A percentile compares a stretch with the other conserved stretches of the same genome.
These are phyloP conservation scores for Pulveroboletus sp. DNA, from an alignment of 768 basidiomycete species.

Conservation along the genomic window DNA sequence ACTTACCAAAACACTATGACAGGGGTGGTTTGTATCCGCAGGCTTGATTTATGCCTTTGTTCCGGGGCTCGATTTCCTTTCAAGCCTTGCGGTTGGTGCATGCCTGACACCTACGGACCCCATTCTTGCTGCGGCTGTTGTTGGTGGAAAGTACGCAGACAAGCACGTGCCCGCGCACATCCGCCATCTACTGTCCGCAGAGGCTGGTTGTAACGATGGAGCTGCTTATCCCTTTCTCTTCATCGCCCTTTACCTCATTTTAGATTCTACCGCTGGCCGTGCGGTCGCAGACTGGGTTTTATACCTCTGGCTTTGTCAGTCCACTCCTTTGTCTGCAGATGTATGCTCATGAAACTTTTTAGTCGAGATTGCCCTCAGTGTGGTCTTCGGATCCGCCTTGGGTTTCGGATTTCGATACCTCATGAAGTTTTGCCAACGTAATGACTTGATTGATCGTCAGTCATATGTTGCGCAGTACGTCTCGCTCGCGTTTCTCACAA, in stretches of 20 bases:
- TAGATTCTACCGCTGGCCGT: conserved; percentile 56
- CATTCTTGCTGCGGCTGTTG: conserved; percentile 46
- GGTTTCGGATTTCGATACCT: conserved; percentile 82
- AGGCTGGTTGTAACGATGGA: conserved; percentile 95
- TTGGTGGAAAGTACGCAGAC: conserved; percentile 96
- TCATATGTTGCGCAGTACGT: conserved; percentile 94
- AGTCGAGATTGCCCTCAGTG: conserved; percentile 80
- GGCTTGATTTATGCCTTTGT: conserved; percentile 90
- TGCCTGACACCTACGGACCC: conserved; percentile 84
- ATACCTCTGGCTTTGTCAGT: conserved; percentile 80
- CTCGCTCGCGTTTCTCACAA: conserved; percentile 78
- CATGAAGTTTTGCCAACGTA: conserved; percentile 89
- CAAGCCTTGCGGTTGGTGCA: conserved; percentile 86
- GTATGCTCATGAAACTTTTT: conserved; percentile 9
- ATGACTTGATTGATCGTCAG: conserved; percentile 87
- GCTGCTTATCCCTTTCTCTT: conserved; percentile 95
- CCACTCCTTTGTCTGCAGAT: background rate
- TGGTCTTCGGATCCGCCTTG: conserved; percentile 68
- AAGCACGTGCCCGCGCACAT: conserved; percentile 92
- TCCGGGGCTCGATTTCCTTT: conserved; percentile 86
- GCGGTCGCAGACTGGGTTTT: conserved; percentile 90
- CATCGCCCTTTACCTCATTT: conserved; percentile 81
- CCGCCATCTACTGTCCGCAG: conserved; percentile 61
- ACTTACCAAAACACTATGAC: conserved; percentile 8
- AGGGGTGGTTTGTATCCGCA: conserved; percentile 95